Base-by-base conservation (phyloP, 768 basidiomycete genomes). In the Pleurotus platypus region DNA sequence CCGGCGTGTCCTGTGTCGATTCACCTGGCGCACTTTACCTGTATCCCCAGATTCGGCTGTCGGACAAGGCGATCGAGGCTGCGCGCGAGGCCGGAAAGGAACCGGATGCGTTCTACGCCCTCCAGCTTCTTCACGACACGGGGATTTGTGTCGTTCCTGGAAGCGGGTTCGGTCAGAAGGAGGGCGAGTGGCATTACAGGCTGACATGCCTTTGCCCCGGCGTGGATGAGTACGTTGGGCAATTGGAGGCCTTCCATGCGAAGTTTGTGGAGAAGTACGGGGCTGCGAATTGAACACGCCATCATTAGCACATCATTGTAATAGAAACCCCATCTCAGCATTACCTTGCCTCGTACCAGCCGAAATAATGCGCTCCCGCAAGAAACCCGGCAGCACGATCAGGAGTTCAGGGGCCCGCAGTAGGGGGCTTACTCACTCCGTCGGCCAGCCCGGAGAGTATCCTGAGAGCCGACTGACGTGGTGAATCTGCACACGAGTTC, bases 71-170 rank as follows among this genome's bases (percentile, higher is more conserved):
- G 3, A 73, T 87, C 57, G 80, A 84, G 46, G 90, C 84, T 5
- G 96, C 96, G 30, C 70, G 77, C 61, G 72, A 78, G 64, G 79
- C 75, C 0, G 90, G 89, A 1, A 92, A 92, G 73, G 81, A 81
- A 63, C 90, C 96, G 2, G 96, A 99, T 69, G 87, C 86, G 46
- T 87, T 95, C 66, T 99, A 99, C 67, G 83, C 92, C 18, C 76
- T 96, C 39, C 82, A 80, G 62, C 69, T 99, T 50, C 78, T 99
- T 53, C 92, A 96, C 60, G 80, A 81, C 70, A 94, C 93, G 0
- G 94, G 94, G 4, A 97, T 98, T 60, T 97, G 94, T 65, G 90
- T 91, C 18, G 91, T 98, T 3, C 92, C 94, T 3, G 96, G 96
- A 0, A 87, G 86, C 48, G 96, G 96, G 1, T 99, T 99, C 68